These are phyloP conservation scores for Fusarium vanettenii DNA, from an alignment of 2,329 filamentous ascomycete species.

Conservation along the genomic window DNA sequence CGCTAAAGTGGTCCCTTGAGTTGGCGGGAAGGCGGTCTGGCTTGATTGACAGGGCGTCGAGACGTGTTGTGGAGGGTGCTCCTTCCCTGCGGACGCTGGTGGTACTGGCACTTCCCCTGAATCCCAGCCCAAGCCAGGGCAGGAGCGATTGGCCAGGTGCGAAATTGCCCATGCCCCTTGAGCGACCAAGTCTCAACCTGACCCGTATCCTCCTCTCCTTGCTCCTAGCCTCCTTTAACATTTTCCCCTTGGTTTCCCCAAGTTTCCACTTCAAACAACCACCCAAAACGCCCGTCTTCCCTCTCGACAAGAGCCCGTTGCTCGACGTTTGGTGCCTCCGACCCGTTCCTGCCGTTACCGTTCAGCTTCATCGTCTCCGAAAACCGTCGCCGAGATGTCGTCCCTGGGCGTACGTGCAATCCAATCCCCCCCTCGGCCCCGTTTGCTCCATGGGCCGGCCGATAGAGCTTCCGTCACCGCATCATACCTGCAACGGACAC, in stretches of 20 bases:
- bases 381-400: conserved; percentile 45
- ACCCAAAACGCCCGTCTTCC: conserved; percentile 36
- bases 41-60: conserved; percentile 40
- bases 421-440: conserved; percentile 18
- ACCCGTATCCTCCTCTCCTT: conserved; percentile 44
- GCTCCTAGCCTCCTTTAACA: conserved; percentile 46
- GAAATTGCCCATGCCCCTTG: conserved; percentile 48
- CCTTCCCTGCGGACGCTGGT: conserved; percentile 9
- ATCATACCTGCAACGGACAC: conserved; percentile 20
- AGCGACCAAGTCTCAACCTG: conserved; percentile 37
- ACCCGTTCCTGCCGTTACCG: conserved; percentile 32
- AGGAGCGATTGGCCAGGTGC: conserved; percentile 48
- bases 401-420: conserved; percentile 48
- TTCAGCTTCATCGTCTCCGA: conserved; percentile 32
- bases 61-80: conserved; percentile 31
- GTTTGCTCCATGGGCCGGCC: conserved; percentile 30
- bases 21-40: conserved; percentile 43
- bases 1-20: conserved; percentile 32
- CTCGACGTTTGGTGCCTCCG: conserved; percentile 34
- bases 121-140: conserved; percentile 35
- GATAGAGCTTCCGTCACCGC: conserved; percentile 41
- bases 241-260: conserved; percentile 47
- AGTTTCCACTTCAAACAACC: conserved; percentile 44
- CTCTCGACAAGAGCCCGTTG: conserved; percentile 38
- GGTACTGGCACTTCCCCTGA: conserved; percentile 44